phyloP scores from a whole-genome alignment of 306 rosid species.

The cucumber (Cucumis sativus) region Cucumber_9930_V3 NC_026657.2:38767501-38768000 shows the following conservation, averaged over 20 bases:
- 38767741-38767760: conserved; percentile 19
- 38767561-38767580: conserved; percentile 53
- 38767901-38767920: conserved; percentile 72
- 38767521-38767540: conserved; percentile 32
- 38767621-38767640: conserved; percentile 75
- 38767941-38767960: conserved; percentile 75
- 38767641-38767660: conserved; percentile 30
- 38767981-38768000: not conserved
- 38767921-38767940: conserved; percentile 79
- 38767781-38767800: conserved; percentile 52
- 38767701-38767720: conserved; percentile 16
- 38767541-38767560: conserved; percentile 92
- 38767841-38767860: conserved; percentile 63
- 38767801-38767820: conserved; percentile 85
- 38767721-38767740: conserved; percentile 12
- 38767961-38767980: conserved; percentile 71
- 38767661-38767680: conserved; percentile 37
- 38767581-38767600: conserved; percentile 54
- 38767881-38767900: conserved; percentile 46
- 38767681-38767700: conserved; percentile 23
- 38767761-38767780: conserved; percentile 65
- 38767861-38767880: conserved; percentile 71
- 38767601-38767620: conserved; percentile 30
- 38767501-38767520: conserved; percentile 42
- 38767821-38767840: conserved; percentile 81